Base-by-base conservation (phyloP, 1,139 yeast genomes). In the Candida tropicalis region DNA sequence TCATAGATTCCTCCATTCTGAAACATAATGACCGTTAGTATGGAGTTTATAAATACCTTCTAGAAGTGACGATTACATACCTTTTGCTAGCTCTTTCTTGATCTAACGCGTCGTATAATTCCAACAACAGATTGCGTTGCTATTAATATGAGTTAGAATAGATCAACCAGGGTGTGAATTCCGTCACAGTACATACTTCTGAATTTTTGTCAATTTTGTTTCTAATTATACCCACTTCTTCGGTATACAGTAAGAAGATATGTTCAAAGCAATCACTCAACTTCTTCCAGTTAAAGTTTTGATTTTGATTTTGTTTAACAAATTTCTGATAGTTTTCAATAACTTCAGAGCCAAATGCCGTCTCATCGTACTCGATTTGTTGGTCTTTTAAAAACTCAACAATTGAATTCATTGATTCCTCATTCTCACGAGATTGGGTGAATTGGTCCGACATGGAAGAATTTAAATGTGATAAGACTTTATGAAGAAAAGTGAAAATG, bases 41-140 rank as follows among this genome's bases (percentile, higher is more conserved):
- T 16, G n/a, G n/a, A n/a, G 23, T 20, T 20, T 6, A 20, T 20
- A 20, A 20, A 6, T 2, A 4, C 9, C 8, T 20, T 2, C 13
- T 11, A 9, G 5, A 10, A n/a, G 17, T 12, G 17, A 13, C 13
- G 6, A 2, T 2, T 22, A 47, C 54, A 39, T 47, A 49, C 55
- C 48, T 50, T 23, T 48, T 49, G n/a, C 55, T 50, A 7, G 58
- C 57, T 27, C 53, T 50, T 44, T 56, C 60, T 18, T 55, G 50
- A 40, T 62, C 66, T 26, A 55, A 38, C 10, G 53, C 44, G 37
- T 52, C 58, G 4, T 50, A 54, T 5, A 57, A 38, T 36, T 58
- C 63, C 41, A 57, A 58, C 61, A 63, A 58, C 15, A 54, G 47
- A 26, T 47, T 53, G 4, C 43, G 40, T 22, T 41, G 18, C 43